Percentiles rank a stretch among this genome's conserved stretches.
These are phyloP conservation scores for Sanguinoderma infundibulare DNA, from an alignment of 1,284 basidiomycete species.

Conservation along the genomic window DNA sequence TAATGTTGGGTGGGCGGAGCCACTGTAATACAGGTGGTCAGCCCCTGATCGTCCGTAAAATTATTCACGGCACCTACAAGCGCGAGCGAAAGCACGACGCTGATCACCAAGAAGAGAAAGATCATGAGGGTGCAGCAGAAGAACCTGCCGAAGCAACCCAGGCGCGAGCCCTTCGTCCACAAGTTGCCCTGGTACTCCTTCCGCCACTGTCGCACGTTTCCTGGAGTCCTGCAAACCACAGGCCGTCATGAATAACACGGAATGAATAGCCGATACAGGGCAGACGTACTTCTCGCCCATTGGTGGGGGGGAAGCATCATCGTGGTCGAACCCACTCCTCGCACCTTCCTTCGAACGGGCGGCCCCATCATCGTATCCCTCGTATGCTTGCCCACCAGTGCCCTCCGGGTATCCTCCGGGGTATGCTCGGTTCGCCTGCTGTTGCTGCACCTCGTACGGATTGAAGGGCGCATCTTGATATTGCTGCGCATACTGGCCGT, in stretches of 20 bases:
- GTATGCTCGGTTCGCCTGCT: slow-evolving; percentile 50
- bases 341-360: slow-evolving; percentile 28
- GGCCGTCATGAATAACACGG: not conserved
- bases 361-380: slow-evolving; percentile 37
- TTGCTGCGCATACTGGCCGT: slow-evolving; percentile 39
- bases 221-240: slow-evolving; percentile 26
- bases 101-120: slow-evolving; percentile 64
- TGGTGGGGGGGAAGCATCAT: slow-evolving; percentile 24
- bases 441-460: slow-evolving; percentile 49
- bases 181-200: slow-evolving; percentile 59
- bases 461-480: slow-evolving; percentile 47
- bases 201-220: slow-evolving; percentile 48
- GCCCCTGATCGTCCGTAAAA: too few species aligned
- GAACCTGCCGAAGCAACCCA: slow-evolving; percentile 63
- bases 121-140: slow-evolving; percentile 74
- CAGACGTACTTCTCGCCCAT: slow-evolving; percentile 20
- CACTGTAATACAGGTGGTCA: slow-evolving; percentile 51
- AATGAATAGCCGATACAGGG: not conserved
- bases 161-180: slow-evolving; percentile 65
- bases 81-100: slow-evolving; percentile 72
- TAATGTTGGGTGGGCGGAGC: slow-evolving; percentile 77
- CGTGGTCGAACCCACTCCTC: slow-evolving; percentile 31
- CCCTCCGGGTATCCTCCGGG: slow-evolving; percentile 47
- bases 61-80: slow-evolving; percentile 54
- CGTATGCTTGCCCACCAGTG: slow-evolving; percentile 16